Base-by-base conservation (phyloP, 2,329 filamentous ascomycete genomes). In the Ustulina deusta region DNA sequence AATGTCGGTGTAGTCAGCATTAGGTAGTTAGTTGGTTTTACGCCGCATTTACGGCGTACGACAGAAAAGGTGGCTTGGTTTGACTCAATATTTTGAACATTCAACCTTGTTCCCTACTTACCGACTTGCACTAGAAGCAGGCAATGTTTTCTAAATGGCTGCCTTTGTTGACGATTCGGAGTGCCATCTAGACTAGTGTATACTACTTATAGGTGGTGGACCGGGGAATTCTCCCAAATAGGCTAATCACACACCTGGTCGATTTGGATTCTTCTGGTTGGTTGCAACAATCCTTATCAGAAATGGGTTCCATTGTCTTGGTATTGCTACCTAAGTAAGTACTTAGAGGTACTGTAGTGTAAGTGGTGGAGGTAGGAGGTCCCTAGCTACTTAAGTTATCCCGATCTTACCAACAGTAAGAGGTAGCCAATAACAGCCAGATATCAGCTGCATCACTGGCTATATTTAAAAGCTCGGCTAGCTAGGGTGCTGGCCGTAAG, bases 201-300 rank as follows among this genome's bases (percentile, higher is more conserved):
- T n/a, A n/a, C n/a, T n/a, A n/a, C n/a, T n/a, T n/a, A n/a, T n/a
- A n/a, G n/a, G n/a, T n/a, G n/a, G n/a, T n/a, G n/a, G n/a, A n/a
- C n/a, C n/a, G n/a, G n/a, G n/a, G n/a, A n/a, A n/a, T 9, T 56
- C 52, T 40, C 36, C 36, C 9, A n/a, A 40, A 56, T 27, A 56
- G 52, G 52, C 52, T 40, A 56, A 56, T 56, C 52, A 42, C 17
- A 15, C 15, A 38, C 32, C 51, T 29, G 42, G 52, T 51, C 15
- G 48, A 34, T 34, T 51, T 32, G 13, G 10, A 10, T 6, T 34
- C 17, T 3, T 34, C 17, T 56, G 52, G 29, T 42, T 56, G 52
- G 52, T 15, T 38, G 34, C 10, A 27, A 5, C 20, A 56, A 11
- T 22, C 3, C 34, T 9, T 56, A 56, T 56, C 51, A 20, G 22